Evolutionary conservation across 805 yeast species (phyloP).

Genomic region (Saturnispora halmiae): DNA sequence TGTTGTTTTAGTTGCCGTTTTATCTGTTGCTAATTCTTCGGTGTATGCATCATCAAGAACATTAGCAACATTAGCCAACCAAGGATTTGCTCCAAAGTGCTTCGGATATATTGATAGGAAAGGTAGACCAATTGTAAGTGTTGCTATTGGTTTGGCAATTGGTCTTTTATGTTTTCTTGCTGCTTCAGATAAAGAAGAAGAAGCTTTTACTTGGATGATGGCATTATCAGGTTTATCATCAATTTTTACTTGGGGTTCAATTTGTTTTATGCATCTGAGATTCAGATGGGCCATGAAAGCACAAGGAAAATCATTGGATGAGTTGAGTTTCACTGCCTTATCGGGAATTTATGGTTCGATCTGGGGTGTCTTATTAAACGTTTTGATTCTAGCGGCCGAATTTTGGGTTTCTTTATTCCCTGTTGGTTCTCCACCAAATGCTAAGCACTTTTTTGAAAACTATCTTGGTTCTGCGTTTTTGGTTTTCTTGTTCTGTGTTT

Average conservation of each 20-base stretch:
- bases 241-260: conserved; percentile 65
- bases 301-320: conserved; percentile 55
- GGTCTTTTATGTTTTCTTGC: conserved; percentile 52
- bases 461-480: conserved; percentile 55
- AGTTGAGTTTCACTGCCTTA: conserved; percentile 53
- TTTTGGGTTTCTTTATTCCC: conserved; percentile 76
- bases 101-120: conserved; percentile 56
- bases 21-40: conserved; percentile 64
- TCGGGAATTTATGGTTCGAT: conserved; percentile 56
- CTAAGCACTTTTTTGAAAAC: conserved; percentile 47
- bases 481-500: conserved; percentile 33
- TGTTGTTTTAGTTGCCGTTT: conserved; percentile 54
- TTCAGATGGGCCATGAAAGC: conserved; percentile 52
- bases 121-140: conserved; percentile 67
- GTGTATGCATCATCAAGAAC: conserved; percentile 60
- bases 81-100: conserved; percentile 49
- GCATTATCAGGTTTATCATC: conserved; percentile 64
- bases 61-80: conserved; percentile 51
- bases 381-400: conserved; percentile 54
- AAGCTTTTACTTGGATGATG: conserved; percentile 61
- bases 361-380: conserved; percentile 46
- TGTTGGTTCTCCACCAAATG: conserved; percentile 38
- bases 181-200: conserved; percentile 42
- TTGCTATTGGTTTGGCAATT: conserved; percentile 38
- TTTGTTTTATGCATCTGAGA: conserved; percentile 53